Evolutionary conservation across 2,329 filamentous ascomycete genomes (phyloP).

Genomic region (Calycina herbarum): DNA sequence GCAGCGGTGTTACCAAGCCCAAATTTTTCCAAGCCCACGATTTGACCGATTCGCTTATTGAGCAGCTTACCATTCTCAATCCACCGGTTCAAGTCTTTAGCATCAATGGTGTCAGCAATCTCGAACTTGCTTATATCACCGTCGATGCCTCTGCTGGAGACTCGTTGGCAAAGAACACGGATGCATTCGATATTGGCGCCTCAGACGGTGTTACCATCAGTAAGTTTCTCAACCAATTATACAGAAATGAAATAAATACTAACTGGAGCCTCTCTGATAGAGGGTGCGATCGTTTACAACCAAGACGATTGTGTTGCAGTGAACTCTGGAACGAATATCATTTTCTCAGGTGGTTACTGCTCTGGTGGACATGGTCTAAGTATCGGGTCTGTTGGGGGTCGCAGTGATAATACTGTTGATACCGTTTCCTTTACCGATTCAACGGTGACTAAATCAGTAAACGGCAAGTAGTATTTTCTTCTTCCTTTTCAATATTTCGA

Average conservation of each 20-base stretch:
- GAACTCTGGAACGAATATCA: conserved; percentile 49
- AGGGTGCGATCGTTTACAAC: conserved; percentile 50
- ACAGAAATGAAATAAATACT: not conserved
- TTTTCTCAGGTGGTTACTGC: conserved; percentile 27
- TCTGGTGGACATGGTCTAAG: conserved; percentile 47
- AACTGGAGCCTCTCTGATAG: not conserved
- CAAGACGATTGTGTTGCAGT: conserved; percentile 54
- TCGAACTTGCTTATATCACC: conserved; percentile 50
- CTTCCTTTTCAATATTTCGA: not conserved
- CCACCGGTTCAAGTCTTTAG: conserved; percentile 48
- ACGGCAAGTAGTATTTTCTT: conserved; percentile 40
- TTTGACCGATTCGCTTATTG: conserved; percentile 50
- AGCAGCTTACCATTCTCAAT: conserved; percentile 51
- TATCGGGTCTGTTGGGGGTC: conserved; percentile 59
- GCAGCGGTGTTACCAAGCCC: conserved; percentile 60
- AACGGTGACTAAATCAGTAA: conserved; percentile 49
- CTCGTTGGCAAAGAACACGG: conserved; percentile 48
- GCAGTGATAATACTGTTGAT: conserved; percentile 52
- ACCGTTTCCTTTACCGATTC: conserved; percentile 51
- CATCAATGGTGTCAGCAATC: conserved; percentile 43
- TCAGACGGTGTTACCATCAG: conserved; percentile 48
- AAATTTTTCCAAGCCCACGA: conserved; percentile 59
- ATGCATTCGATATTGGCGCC: conserved; percentile 52
- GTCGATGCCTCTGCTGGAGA: conserved; percentile 58
- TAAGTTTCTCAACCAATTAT: conserved; percentile 19